phyloP scores from a whole-genome alignment of 2,329 filamentous ascomycete genomes.

The Fonsecaea pedrosoi region DNA sequence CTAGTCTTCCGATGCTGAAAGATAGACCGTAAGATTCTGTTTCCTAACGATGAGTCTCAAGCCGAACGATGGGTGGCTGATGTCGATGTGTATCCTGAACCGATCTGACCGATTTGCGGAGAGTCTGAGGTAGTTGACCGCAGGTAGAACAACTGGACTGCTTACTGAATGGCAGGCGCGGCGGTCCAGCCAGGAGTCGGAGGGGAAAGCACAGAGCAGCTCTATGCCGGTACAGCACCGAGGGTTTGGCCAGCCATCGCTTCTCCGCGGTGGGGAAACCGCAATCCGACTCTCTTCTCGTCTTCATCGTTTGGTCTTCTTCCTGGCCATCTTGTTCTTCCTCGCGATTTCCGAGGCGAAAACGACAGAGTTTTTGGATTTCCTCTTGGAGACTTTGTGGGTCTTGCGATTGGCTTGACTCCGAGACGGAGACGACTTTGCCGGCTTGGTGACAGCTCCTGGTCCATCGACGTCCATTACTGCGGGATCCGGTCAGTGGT shows the following conservation, averaged over 20 bases:
- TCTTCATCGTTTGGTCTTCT: slow-evolving; percentile 32
- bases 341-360: slow-evolving; percentile 36
- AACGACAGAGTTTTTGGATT: slow-evolving; percentile 35
- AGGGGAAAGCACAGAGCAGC: background rate
- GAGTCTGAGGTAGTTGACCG: background rate
- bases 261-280: background rate
- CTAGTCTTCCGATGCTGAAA: background rate
- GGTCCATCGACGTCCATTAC: slow-evolving; percentile 36
- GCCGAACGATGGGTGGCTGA: background rate
- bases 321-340: slow-evolving; percentile 28
- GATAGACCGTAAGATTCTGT: slow-evolving; percentile 11
- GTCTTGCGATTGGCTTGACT: slow-evolving; percentile 20
- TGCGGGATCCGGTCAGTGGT: slow-evolving; percentile 7
- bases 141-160: background rate
- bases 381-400: slow-evolving; percentile 36
- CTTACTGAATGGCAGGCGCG: background rate
- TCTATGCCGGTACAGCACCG: background rate
- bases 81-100: background rate
- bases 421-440: slow-evolving; percentile 26
- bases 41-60: slow-evolving; percentile 6
- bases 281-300: background rate
- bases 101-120: background rate
- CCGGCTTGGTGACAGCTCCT: slow-evolving; percentile 26
- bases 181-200: background rate
- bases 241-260: background rate